These are phyloP conservation scores for Ceratobasidium papillatum DNA, from an alignment of 1,284 basidiomycete genomes.

Conservation along the genomic window DNA sequence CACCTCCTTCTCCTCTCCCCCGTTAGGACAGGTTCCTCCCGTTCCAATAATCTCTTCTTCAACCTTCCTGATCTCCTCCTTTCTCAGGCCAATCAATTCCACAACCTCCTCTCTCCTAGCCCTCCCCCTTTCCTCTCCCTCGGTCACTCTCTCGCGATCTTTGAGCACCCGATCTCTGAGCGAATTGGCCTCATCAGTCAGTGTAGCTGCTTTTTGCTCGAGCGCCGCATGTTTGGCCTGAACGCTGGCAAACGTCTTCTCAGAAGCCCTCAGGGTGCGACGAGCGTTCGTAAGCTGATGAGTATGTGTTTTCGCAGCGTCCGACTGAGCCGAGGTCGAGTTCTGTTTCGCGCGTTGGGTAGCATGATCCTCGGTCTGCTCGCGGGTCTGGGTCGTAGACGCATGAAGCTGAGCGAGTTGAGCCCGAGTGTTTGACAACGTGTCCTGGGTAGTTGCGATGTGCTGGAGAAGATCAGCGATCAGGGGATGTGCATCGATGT, in stretches of 20 bases:
- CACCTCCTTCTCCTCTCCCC: conserved; percentile 21
- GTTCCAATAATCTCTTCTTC: conserved; percentile 71
- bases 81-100: conserved; percentile 66
- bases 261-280: conserved; percentile 19
- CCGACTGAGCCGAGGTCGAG: conserved; percentile 79
- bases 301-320: conserved; percentile 86
- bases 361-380: conserved; percentile 86
- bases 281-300: conserved; percentile 27
- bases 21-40: neutral
- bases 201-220: conserved; percentile 69
- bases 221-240: conserved; percentile 72
- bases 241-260: conserved; percentile 73
- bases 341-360: conserved; percentile 79
- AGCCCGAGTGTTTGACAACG: conserved; percentile 74
- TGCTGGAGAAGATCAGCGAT: conserved; percentile 81
- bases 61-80: conserved; percentile 67
- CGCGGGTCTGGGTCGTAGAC: conserved; percentile 70
- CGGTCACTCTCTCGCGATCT: conserved; percentile 63
- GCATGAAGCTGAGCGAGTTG: conserved; percentile 78
- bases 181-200: conserved; percentile 67
- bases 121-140: conserved; percentile 50
- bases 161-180: conserved; percentile 63
- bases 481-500: conserved; percentile 57
- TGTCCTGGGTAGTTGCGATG: conserved; percentile 71
- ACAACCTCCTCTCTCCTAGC: conserved; percentile 52